Conservation (phyloP, 805 yeast genomes). For the Lachancea kluyveri region DNA sequence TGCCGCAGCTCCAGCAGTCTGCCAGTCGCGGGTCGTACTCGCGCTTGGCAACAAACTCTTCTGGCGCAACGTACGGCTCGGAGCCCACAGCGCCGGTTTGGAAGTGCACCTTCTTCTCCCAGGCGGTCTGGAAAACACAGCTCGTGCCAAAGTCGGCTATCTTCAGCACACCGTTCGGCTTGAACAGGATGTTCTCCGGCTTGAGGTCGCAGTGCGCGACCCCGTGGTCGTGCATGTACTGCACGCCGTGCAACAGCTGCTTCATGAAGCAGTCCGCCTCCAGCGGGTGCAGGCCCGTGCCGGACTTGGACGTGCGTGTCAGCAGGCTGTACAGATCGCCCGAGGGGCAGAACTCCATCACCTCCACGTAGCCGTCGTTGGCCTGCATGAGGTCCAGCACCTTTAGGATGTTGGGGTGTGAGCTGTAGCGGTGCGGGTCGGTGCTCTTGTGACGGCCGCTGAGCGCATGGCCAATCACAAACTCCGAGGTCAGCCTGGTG, state of each 20-base stretch:
- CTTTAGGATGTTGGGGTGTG: constrained; percentile 58
- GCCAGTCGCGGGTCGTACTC: constrained; percentile 71
- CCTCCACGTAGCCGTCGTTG: constrained; percentile 74
- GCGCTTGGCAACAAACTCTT: constrained; percentile 53
- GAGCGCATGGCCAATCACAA: constrained; percentile 76
- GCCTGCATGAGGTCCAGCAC: constrained; percentile 72
- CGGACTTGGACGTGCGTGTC: constrained; percentile 44
- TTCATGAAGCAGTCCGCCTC: constrained; percentile 90
- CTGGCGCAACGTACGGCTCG: constrained; percentile 90
- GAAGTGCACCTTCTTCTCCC: constrained; percentile 71
- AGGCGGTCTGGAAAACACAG: constrained; percentile 83
- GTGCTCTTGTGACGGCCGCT: constrained; percentile 40
- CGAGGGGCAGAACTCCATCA: constrained; percentile 91
- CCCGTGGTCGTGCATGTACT: constrained; percentile 84
- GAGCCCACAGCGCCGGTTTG: constrained; percentile 79
- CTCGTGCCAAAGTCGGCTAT: constrained; percentile 88
- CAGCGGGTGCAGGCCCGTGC: constrained; percentile 42
- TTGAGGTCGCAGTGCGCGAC: constrained; percentile 92
- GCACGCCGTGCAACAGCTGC: constrained; percentile 75
- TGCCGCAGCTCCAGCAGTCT: constrained; percentile 87
- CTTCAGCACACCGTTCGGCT: constrained; percentile 58
- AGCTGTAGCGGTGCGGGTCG: constrained; percentile 3
- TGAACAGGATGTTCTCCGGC: constrained; percentile 76
- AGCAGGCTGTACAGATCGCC: constrained; percentile 62
- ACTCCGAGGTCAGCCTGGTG: constrained; percentile 83